These are phyloP conservation scores for Rhizopogon parksii DNA, from an alignment of 1,284 basidiomycete genomes.

Conservation along the genomic window DNA sequence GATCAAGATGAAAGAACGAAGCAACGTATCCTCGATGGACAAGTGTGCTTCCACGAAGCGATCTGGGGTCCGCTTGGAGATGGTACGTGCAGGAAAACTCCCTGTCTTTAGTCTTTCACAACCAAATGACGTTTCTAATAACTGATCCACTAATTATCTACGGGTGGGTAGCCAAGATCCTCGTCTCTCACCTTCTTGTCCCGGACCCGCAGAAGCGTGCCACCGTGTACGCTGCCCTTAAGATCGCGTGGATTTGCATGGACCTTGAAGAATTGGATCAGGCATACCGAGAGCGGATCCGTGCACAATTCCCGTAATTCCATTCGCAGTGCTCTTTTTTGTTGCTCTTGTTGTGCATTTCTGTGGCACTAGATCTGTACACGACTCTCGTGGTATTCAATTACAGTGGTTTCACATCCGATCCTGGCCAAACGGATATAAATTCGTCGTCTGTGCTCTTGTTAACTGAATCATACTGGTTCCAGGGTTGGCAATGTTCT, in stretches of 20 bases:
- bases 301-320: conserved; percentile 12
- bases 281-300: conserved; percentile 52
- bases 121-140: background rate
- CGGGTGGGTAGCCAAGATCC: conserved; percentile 39
- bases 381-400: background rate
- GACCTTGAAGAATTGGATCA: conserved; percentile 54
- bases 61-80: conserved; percentile 51
- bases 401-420: background rate
- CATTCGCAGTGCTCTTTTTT: background rate
- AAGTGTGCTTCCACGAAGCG: conserved; percentile 45
- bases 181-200: conserved; percentile 53
- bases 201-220: conserved; percentile 50
- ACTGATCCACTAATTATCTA: background rate
- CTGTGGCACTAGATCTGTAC: background rate
- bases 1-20: conserved; percentile 56
- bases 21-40: conserved; percentile 58
- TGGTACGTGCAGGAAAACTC: conserved; percentile 39
- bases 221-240: conserved; percentile 53
- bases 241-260: conserved; percentile 54
- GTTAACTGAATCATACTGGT: background rate
- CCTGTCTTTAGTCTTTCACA: background rate
- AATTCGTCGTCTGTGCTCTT: background rate
- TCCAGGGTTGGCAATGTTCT: background rate
- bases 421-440: background rate
- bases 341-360: background rate